A percentile compares a stretch with the other conserved stretches of the same genome.
These are phyloP conservation scores for Isabelozyma pseudorhagii DNA, from an alignment of 805 yeast species.

Conservation along the genomic window DNA sequence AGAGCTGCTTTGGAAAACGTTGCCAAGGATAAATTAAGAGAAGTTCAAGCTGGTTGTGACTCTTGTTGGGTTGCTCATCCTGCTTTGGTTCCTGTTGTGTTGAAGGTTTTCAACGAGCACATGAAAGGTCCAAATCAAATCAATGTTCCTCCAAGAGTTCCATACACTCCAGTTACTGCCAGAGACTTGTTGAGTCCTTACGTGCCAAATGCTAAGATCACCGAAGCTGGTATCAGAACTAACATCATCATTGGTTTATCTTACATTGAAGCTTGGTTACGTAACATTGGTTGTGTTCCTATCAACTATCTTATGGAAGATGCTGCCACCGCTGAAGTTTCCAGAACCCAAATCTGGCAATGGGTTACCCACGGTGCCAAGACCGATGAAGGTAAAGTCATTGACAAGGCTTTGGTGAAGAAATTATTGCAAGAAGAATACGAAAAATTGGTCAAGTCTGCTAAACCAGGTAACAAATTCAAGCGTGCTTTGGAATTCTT, in stretches of 20 bases:
- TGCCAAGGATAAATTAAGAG: conserved; percentile 71
- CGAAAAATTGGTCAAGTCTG: conserved; percentile 44
- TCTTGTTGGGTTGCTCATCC: conserved; percentile 92
- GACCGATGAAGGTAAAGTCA: conserved; percentile 54
- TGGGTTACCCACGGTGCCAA: conserved; percentile 74
- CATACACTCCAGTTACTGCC: conserved; percentile 55
- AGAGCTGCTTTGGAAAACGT: conserved; percentile 69
- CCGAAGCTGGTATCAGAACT: conserved; percentile 66
- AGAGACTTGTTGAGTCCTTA: conserved; percentile 60
- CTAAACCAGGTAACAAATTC: conserved; percentile 63
- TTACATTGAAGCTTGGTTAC: conserved; percentile 83
- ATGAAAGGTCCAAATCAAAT: conserved; percentile 86
- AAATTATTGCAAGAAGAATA: conserved; percentile 61
- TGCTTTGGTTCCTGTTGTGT: conserved; percentile 70
- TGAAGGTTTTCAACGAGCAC: conserved; percentile 66
- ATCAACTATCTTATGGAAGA: conserved; percentile 85
- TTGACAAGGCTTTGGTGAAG: conserved; percentile 59
- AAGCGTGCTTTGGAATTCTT: conserved; percentile 67
- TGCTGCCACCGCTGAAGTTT: conserved; percentile 87
- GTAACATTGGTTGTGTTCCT: conserved; percentile 83
- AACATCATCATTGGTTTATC: conserved; percentile 74
- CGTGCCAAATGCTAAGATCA: conserved; percentile 60
- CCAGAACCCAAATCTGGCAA: conserved; percentile 77
- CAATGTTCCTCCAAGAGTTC: conserved; percentile 45
- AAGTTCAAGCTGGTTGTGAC: conserved; percentile 77